Conservation (phyloP, 2,329 filamentous ascomycete species). For the Apiospora kogelbergensis region DNA sequence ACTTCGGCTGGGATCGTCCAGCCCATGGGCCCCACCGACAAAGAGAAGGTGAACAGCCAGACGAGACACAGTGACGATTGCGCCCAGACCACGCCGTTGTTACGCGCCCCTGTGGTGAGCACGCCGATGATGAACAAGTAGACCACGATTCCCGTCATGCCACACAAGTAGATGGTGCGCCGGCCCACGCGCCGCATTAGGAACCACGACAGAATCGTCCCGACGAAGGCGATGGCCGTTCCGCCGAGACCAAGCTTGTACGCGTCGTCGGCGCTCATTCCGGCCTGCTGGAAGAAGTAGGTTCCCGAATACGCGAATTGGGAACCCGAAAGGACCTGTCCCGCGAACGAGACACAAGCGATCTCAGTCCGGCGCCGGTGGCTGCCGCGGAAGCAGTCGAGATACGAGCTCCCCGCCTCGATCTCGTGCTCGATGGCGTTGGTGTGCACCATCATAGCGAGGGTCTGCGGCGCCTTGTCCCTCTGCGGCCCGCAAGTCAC, state of each 20-base stretch:
- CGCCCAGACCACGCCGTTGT: slow-evolving; percentile 33
- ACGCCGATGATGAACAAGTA: slow-evolving; percentile 32
- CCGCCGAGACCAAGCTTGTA: slow-evolving; percentile 28
- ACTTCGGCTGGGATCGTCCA: slow-evolving; percentile 57
- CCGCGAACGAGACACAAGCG: slow-evolving; percentile 24
- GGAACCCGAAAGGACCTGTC: slow-evolving; percentile 20
- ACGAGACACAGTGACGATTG: slow-evolving; percentile 43
- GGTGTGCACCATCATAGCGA: slow-evolving; percentile 40
- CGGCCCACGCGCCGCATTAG: slow-evolving; percentile 33
- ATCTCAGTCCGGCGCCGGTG: slow-evolving; percentile 35
- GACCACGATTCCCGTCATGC: slow-evolving; percentile 33
- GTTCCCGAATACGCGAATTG: slow-evolving; percentile 27
- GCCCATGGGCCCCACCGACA: slow-evolving; percentile 48
- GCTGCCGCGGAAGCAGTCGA: slow-evolving; percentile 37
- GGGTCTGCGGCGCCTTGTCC: slow-evolving; percentile 27
- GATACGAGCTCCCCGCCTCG: slow-evolving; percentile 31
- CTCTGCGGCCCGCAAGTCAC: slow-evolving; percentile 19
- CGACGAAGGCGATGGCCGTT: slow-evolving; percentile 34
- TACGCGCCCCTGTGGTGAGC: neutral
- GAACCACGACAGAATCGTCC: slow-evolving; percentile 37
- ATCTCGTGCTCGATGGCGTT: slow-evolving; percentile 33
- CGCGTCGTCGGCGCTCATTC: slow-evolving; percentile 21
- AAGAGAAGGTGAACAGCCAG: slow-evolving; percentile 54
- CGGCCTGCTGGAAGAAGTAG: slow-evolving; percentile 31
- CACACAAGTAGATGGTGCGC: slow-evolving; percentile 33